These are phyloP conservation scores for Strobilomyces confusus DNA, from an alignment of 768 basidiomycete genomes.

Conservation along the genomic window DNA sequence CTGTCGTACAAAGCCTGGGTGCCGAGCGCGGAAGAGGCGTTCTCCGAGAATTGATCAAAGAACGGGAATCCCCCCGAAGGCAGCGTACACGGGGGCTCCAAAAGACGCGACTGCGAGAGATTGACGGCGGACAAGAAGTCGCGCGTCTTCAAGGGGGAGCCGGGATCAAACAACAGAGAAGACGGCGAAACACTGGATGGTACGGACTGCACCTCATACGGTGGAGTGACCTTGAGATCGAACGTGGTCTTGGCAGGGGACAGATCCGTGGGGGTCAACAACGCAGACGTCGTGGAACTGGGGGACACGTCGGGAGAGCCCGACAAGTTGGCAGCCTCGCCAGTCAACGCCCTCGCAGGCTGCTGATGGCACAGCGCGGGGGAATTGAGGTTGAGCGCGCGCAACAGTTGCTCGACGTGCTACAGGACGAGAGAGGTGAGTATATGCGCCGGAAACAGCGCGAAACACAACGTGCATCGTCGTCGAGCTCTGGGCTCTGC, in stretches of 20 bases:
- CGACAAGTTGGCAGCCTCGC: slow-evolving; percentile 37
- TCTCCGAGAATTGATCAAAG: slow-evolving; percentile 54
- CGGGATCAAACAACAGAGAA: slow-evolving; percentile 44
- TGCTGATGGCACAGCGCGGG: slow-evolving; percentile 51
- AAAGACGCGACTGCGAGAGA: slow-evolving; percentile 25
- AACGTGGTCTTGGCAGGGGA: slow-evolving; percentile 59
- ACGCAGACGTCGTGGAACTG: slow-evolving; percentile 63
- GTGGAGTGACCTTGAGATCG: slow-evolving; percentile 51
- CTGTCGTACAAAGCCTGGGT: slow-evolving; percentile 34
- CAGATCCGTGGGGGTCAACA: slow-evolving; percentile 71
- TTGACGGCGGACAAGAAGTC: slow-evolving; percentile 26
- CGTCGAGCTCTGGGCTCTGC: slow-evolving; percentile 51
- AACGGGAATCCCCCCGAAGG: slow-evolving; percentile 35
- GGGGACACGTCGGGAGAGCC: slow-evolving; percentile 71
- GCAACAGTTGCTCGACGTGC: slow-evolving; percentile 80
- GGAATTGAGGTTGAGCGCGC: slow-evolving; percentile 75
- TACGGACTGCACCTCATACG: slow-evolving; percentile 42
- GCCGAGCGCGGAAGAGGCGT: slow-evolving; percentile 35
- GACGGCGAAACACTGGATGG: slow-evolving; percentile 31
- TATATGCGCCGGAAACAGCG: slow-evolving; percentile 27
- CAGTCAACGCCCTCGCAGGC: slow-evolving; percentile 40
- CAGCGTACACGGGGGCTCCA: slow-evolving; percentile 16
- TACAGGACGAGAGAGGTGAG: slow-evolving; percentile 31
- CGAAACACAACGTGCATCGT: slow-evolving; percentile 34
- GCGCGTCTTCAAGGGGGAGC: slow-evolving; percentile 34